A percentile compares a stretch with the other conserved stretches of the same genome.
These are phyloP conservation scores for Sophora flavescens DNA, from an alignment of 306 rosid genomes.

Conservation along the genomic window DNA sequence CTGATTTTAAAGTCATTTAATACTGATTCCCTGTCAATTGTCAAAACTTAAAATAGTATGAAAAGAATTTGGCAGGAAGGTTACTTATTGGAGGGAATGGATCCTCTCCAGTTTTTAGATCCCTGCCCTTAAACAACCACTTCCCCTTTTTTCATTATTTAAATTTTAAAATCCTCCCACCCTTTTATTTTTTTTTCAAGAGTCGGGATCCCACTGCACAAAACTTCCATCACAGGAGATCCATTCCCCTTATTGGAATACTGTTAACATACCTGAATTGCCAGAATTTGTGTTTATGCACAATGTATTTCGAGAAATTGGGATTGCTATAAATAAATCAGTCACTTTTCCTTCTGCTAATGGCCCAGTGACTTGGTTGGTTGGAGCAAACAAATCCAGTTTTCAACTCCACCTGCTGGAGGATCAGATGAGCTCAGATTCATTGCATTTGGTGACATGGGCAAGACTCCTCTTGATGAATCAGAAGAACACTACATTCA, in stretches of 20 bases:
- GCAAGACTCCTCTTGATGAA: conserved; percentile 85
- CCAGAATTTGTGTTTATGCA: conserved; percentile 21
- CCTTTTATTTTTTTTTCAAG: too few species aligned
- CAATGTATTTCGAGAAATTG: conserved; percentile 20
- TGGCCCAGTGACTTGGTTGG: conserved; percentile 68
- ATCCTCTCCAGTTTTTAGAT: too few species aligned
- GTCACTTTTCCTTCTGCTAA: background rate
- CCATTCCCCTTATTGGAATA: too few species aligned
- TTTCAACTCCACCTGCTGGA: conserved; percentile 83
- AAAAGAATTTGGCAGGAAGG: conserved; percentile 5
- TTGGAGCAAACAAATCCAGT: conserved; percentile 72
- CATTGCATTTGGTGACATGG: conserved; percentile 88
- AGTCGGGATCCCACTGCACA: too few species aligned
- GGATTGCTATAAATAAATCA: background rate
- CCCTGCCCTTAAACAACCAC: too few species aligned
- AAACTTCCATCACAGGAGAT: too few species aligned
- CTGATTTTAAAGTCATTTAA: background rate
- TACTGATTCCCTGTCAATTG: background rate
- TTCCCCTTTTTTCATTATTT: too few species aligned
- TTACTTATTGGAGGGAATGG: too few species aligned
- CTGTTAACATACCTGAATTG: background rate
- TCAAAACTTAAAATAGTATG: conserved; percentile 2
- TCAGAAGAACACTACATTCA: conserved; percentile 89
- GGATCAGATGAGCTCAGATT: conserved; percentile 73
- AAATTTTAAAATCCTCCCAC: too few species aligned